Evolutionary conservation across 352 stramenopile genomes (phyloP), one percentile per base, ranked within the genome.

Genomic region (Phytophthora quininea): DNA sequence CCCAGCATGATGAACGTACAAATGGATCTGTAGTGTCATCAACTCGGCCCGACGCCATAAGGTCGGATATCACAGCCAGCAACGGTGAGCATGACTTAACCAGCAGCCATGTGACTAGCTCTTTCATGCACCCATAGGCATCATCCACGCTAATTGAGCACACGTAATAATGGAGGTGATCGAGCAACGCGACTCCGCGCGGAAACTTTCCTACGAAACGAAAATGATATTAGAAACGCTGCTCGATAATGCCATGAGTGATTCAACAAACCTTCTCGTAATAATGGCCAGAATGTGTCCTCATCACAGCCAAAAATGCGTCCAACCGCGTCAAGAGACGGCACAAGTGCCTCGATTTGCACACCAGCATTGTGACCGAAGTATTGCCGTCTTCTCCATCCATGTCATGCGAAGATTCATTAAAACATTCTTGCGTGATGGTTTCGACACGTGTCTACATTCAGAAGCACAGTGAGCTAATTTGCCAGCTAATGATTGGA

Each of bases 31-130:
- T 78, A 15, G 65, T 38, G 40, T 89, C 58, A 9, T 71, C 56
- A 27, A 89, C 76, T 40, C 73, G 63, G 2, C 85, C 85, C 5
- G 58, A 72, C 1, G 74, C 62, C 8, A 88, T 64, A 35, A 90
- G 81, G n/a, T 76, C 69, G 4, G 85, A 84, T 33, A 93, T 55
- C 0, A 75, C 64, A 37, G 58, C 58, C n/a, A 93, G 47, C n/a
- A 89, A 80, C 32, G 85, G 81, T 14, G 62, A 68, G n/a, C 71
- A 76, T 19, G 78, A 64, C 50, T 84, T 85, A 1, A 86, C 67
- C 31, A 93, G 68, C 32, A 93, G 71, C 85, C 85, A 92, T 24
- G 46, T 73, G 8, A 79, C 54, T 15, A 93, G 37, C 19, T 67
- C 35, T 33, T 74, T 54, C 29, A 73, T 64, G 27, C 59, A 32